These are phyloP conservation scores for Phytophthora vignae DNA, from an alignment of 352 stramenopile species.

Conservation along the genomic window DNA sequence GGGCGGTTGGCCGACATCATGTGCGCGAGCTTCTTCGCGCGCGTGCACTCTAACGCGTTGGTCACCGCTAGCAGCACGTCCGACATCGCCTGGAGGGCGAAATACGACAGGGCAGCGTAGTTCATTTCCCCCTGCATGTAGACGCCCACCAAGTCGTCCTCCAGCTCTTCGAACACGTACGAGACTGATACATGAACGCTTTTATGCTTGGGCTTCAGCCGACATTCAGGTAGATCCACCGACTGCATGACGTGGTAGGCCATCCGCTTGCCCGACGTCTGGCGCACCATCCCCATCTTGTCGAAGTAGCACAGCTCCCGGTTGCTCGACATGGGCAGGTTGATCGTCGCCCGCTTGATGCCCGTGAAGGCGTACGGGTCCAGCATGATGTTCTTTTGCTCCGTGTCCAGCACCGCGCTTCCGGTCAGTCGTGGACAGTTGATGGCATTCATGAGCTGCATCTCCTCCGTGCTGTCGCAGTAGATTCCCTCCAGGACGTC, in stretches of 20 bases:
- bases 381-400: slow-evolving; percentile 18
- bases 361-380: slow-evolving; percentile 44
- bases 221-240: slow-evolving; percentile 27
- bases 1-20: neutral
- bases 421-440: slow-evolving; percentile 33
- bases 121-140: slow-evolving; percentile 29
- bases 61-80: slow-evolving; percentile 14
- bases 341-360: slow-evolving; percentile 44
- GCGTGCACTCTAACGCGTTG: slow-evolving; percentile 10
- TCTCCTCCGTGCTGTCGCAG: slow-evolving; percentile 36
- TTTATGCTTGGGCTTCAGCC: slow-evolving; percentile 19
- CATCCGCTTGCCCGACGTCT: slow-evolving; percentile 37
- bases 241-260: slow-evolving; percentile 48
- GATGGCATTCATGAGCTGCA: slow-evolving; percentile 42
- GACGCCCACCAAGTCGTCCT: slow-evolving; percentile 28
- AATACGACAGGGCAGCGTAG: slow-evolving; percentile 1
- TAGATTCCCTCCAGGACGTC: slow-evolving; percentile 49
- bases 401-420: slow-evolving; percentile 38
- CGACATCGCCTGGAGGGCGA: slow-evolving; percentile 4
- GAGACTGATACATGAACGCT: slow-evolving; percentile 22
- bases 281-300: slow-evolving; percentile 36
- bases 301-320: slow-evolving; percentile 49
- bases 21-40: slow-evolving; percentile 14
- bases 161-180: slow-evolving; percentile 43
- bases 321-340: slow-evolving; percentile 30